These are phyloP conservation scores for Candida adriatica DNA, from an alignment of 805 yeast genomes.

Conservation along the genomic window DNA sequence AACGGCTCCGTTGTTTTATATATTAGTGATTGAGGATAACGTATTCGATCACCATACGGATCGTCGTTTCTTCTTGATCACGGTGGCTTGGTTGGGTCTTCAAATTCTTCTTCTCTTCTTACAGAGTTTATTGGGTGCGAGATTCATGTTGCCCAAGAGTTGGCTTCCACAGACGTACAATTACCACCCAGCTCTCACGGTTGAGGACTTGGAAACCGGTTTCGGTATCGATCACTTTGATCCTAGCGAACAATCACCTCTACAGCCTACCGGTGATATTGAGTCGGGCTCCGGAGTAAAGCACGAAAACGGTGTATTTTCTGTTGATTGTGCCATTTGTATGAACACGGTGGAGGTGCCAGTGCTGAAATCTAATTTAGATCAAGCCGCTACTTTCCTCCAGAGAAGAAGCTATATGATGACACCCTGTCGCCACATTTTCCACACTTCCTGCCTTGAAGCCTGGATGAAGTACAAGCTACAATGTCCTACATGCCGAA, in stretches of 20 bases:
- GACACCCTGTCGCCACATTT: conserved; percentile 87
- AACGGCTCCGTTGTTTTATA: conserved; percentile 56
- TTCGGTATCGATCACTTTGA: conserved; percentile 42
- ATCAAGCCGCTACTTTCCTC: conserved; percentile 18
- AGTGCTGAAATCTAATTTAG: conserved; percentile 25
- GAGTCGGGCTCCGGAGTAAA: conserved; percentile 23
- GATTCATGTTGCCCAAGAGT: conserved; percentile 74
- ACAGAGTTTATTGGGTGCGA: conserved; percentile 68
- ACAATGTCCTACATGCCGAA: conserved; percentile 92
- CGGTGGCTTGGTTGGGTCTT: conserved; percentile 48
- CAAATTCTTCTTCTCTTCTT: conserved; percentile 54
- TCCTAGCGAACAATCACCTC: conserved; percentile 17
- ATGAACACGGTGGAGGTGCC: conserved; percentile 72
- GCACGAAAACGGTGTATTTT: conserved; percentile 33
- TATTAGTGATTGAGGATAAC: conserved; percentile 45
- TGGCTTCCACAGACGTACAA: conserved; percentile 78
- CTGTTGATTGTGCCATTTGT: conserved; percentile 82
- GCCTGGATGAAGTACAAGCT: conserved; percentile 90
- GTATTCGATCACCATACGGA: conserved; percentile 69
- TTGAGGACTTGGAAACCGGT: conserved; percentile 56
- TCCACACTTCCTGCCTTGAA: conserved; percentile 84
- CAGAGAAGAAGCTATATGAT: conserved; percentile 55
- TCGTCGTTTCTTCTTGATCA: conserved; percentile 36
- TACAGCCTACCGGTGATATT: conserved; percentile 16
- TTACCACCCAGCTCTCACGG: conserved; percentile 63